Evolutionary conservation across 495 filamentous ascomycete genomes (phyloP).

Genomic region (Penicillium nucicola): DNA sequence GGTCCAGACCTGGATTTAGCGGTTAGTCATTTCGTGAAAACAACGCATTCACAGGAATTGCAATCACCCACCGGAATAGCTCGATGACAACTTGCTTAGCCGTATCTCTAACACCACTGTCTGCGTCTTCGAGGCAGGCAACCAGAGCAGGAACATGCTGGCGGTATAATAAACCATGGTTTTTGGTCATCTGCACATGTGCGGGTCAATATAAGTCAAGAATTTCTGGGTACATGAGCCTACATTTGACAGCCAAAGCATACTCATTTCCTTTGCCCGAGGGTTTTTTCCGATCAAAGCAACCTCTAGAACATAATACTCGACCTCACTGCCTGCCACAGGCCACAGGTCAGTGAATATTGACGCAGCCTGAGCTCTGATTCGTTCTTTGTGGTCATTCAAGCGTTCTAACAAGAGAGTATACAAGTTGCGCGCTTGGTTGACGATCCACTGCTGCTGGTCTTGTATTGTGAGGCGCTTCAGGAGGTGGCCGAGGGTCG

Average conservation of each 20-base stretch:
- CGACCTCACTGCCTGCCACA: conserved; percentile 64
- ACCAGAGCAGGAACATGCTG: conserved; percentile 79
- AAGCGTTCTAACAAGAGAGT: conserved; percentile 79
- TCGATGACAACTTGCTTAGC: conserved; percentile 80
- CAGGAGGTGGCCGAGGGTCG: conserved; percentile 77
- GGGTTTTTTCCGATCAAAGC: conserved; percentile 78
- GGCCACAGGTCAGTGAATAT: conserved; percentile 70
- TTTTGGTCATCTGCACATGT: conserved; percentile 65
- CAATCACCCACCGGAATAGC: conserved; percentile 67
- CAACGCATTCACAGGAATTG: conserved; percentile 1
- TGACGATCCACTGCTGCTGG: conserved; percentile 60
- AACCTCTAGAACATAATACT: conserved; percentile 71
- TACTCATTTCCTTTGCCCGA: conserved; percentile 74
- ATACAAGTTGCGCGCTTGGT: conserved; percentile 60
- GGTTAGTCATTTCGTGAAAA: conserved; percentile 7
- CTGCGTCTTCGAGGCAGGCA: conserved; percentile 83
- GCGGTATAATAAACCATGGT: conserved; percentile 73
- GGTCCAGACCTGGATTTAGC: conserved; percentile 61
- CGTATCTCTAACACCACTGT: conserved; percentile 76
- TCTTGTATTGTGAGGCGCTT: conserved; percentile 83
- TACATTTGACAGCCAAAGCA: conserved; percentile 74
- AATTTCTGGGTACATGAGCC: conserved; percentile 31
- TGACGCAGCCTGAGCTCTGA: conserved; percentile 65
- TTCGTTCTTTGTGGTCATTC: conserved; percentile 82
- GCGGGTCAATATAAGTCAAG: not conserved